A percentile compares a stretch with the other conserved stretches of the same genome.
These are phyloP conservation scores for Ambrosia hybrid DNA, from an alignment of 140 eudicot genomes.

Conservation along the genomic window DNA sequence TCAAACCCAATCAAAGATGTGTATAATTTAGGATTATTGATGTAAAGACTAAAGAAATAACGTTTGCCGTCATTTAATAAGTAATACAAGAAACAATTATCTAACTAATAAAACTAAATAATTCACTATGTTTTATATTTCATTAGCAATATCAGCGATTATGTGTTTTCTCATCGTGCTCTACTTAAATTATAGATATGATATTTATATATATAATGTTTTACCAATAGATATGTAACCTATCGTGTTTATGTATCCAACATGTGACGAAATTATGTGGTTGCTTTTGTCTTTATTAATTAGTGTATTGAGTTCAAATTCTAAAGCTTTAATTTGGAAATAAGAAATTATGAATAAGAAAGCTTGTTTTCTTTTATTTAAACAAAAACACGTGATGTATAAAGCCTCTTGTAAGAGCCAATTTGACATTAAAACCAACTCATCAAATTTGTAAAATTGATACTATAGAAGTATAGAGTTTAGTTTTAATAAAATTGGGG, in stretches of 20 bases:
- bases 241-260: neutral
- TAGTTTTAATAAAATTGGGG: neutral
- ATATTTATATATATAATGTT: neutral
- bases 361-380: neutral
- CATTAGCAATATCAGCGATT: too few species aligned
- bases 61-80: too few species aligned
- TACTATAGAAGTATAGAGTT: neutral
- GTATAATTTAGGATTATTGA: too few species aligned
- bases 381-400: neutral
- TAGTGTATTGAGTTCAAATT: neutral
- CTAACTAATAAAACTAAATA: too few species aligned
- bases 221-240: neutral
- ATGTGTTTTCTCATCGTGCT: neutral
- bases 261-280: neutral
- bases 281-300: neutral
- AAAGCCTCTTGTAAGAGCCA: neutral
- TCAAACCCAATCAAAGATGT: too few species aligned
- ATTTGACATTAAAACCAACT: slow-evolving; percentile 7
- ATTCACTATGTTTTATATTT: too few species aligned
- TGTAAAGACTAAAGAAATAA: too few species aligned
- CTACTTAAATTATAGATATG: neutral
- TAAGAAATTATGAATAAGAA: neutral
- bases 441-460: neutral
- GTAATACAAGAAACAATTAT: too few species aligned
- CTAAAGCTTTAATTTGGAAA: neutral